Evolutionary conservation across 495 filamentous ascomycete genomes (phyloP).

Genomic region (Pyrenula aspistea): DNA sequence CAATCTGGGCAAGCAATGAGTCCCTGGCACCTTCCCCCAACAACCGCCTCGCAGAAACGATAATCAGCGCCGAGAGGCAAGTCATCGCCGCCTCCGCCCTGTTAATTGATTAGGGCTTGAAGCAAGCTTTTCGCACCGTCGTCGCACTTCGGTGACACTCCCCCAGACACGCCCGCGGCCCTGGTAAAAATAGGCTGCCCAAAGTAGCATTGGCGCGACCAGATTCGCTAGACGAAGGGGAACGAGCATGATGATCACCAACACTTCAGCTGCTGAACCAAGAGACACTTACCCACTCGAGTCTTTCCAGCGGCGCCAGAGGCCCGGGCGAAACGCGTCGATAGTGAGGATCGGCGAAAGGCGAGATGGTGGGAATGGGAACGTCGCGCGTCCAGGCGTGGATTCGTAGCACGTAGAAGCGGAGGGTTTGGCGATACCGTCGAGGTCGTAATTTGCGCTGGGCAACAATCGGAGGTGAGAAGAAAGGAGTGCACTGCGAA

Average conservation of each 20-base stretch:
- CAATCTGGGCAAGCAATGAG: too few species aligned
- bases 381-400: background rate
- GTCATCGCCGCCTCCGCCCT: too few species aligned
- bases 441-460: too few species aligned
- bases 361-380: background rate
- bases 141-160: background rate
- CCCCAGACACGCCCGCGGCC: background rate
- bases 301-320: background rate
- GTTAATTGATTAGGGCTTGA: too few species aligned
- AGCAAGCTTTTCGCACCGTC: background rate
- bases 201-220: too few species aligned
- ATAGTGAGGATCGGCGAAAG: background rate
- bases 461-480: too few species aligned
- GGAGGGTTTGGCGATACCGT: background rate
- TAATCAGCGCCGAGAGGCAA: too few species aligned
- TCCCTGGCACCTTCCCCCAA: too few species aligned
- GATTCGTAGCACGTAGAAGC: background rate
- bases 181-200: background rate
- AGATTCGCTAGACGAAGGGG: background rate
- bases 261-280: background rate
- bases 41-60: too few species aligned
- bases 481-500: too few species aligned
- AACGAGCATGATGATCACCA: background rate
- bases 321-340: background rate
- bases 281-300: background rate